phyloP scores from a whole-genome alignment of 2,329 filamentous ascomycete species.

The Aspergillus sp. region DNA sequence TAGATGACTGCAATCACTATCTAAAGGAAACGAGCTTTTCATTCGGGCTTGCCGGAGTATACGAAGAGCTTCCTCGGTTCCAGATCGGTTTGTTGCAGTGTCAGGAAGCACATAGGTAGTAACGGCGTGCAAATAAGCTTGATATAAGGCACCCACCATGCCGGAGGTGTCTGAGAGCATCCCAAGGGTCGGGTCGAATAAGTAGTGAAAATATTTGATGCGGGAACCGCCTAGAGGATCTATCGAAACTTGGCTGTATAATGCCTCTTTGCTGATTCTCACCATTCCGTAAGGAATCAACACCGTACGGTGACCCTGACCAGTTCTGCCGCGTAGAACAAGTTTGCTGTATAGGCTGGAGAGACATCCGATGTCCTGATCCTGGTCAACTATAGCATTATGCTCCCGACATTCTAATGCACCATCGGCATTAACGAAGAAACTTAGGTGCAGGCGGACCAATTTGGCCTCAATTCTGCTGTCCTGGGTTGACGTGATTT shows the following conservation, averaged over 20 bases:
- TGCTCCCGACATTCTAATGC: slow-evolving; percentile 19
- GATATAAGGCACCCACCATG: slow-evolving; percentile 18
- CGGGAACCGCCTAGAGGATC: neutral
- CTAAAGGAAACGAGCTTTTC: slow-evolving; percentile 17
- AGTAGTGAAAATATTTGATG: slow-evolving; percentile 22
- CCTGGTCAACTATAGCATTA: slow-evolving; percentile 19
- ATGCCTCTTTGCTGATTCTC: neutral
- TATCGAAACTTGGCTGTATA: slow-evolving; percentile 22
- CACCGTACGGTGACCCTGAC: slow-evolving; percentile 13
- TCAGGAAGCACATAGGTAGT: slow-evolving; percentile 31
- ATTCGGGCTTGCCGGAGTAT: slow-evolving; percentile 19
- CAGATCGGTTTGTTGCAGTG: slow-evolving; percentile 27
- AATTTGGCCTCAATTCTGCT: slow-evolving; percentile 37
- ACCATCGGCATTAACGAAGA: slow-evolving; percentile 32
- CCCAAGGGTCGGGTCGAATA: slow-evolving; percentile 6
- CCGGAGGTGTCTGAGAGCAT: slow-evolving; percentile 18
- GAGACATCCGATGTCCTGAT: slow-evolving; percentile 24
- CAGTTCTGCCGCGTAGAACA: slow-evolving; percentile 13
- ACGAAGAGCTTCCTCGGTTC: slow-evolving; percentile 31
- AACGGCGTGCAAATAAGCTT: slow-evolving; percentile 33
- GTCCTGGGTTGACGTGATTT: slow-evolving; percentile 27
- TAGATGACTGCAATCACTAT: neutral
- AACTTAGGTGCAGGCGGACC: slow-evolving; percentile 49
- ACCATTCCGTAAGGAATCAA: slow-evolving; percentile 27
- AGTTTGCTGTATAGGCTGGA: slow-evolving; percentile 26